Conservation (phyloP, 208 protist species). For the Angomonas deanei region DNA sequence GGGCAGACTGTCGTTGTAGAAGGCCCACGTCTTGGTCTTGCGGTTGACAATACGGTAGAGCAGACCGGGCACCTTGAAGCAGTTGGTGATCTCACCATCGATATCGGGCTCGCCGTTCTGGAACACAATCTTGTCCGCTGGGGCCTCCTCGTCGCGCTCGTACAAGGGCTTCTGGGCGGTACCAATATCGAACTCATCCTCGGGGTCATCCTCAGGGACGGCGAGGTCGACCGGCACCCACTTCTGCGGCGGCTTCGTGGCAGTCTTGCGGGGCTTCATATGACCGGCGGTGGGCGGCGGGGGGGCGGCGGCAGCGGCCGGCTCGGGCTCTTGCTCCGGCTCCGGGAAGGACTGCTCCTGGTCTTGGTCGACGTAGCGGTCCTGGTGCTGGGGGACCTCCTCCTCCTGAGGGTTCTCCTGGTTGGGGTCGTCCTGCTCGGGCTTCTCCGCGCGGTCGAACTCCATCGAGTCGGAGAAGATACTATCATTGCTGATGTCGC, state of each 20-base stretch:
- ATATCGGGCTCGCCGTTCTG: constrained; percentile 61
- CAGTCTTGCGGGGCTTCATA: constrained; percentile 53
- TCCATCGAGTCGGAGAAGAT: constrained; percentile 62
- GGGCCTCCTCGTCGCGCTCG: constrained; percentile 14
- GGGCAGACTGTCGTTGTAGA: constrained; percentile 82
- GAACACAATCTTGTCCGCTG: constrained; percentile 28
- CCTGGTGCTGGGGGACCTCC: constrained; percentile 1
- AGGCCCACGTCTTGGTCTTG: constrained; percentile 71
- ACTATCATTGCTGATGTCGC: constrained; percentile 58
- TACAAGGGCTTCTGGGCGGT: constrained; percentile 49
- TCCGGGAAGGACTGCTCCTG: constrained; percentile 14
- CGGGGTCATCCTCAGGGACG: constrained; percentile 42
- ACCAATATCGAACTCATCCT: constrained; percentile 75
- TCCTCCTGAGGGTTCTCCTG: background rate
- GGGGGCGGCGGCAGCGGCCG: background rate
- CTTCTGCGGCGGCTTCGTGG: constrained; percentile 18
- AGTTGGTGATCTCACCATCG: constrained; percentile 63
- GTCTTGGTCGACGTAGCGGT: constrained; percentile 11
- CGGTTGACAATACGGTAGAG: constrained; percentile 80
- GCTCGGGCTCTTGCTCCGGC: constrained; percentile 11
- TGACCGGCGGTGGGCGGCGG: constrained; percentile 5
- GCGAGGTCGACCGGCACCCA: constrained; percentile 42
- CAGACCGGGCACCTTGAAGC: constrained; percentile 76
- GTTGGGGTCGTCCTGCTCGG: constrained; percentile 7
- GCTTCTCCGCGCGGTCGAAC: constrained; percentile 64